These are phyloP conservation scores for Aspergillus taichungensis DNA, from an alignment of 495 filamentous ascomycete genomes.

Conservation along the genomic window DNA sequence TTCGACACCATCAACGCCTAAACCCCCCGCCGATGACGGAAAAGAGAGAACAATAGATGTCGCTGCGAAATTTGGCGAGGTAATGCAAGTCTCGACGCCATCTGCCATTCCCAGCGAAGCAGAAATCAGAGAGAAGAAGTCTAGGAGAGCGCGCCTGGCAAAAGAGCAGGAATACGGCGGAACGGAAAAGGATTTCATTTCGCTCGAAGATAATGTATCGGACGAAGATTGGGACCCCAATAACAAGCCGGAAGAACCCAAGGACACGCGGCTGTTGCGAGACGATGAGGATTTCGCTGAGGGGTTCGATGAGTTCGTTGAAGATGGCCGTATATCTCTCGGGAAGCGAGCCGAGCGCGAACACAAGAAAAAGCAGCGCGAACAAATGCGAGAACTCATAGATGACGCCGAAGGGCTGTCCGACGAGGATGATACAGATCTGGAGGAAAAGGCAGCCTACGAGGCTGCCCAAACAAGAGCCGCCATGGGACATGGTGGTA, in stretches of 20 bases:
- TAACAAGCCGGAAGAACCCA: constrained; percentile 34
- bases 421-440: constrained; percentile 67
- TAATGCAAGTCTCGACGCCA: constrained; percentile 26
- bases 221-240: constrained; percentile 38
- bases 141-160: constrained; percentile 69
- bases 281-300: constrained; percentile 95
- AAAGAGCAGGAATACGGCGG: constrained; percentile 60
- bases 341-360: constrained; percentile 75
- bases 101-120: constrained; percentile 66
- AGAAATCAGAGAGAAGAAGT: constrained; percentile 92
- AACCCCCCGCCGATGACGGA: constrained; percentile 42
- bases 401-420: constrained; percentile 61
- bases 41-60: constrained; percentile 58
- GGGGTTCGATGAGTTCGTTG: constrained; percentile 86
- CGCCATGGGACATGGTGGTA: constrained; percentile 60
- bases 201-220: constrained; percentile 52
- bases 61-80: constrained; percentile 53
- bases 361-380: constrained; percentile 53
- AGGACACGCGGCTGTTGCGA: constrained; percentile 63
- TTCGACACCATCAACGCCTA: constrained; percentile 72
- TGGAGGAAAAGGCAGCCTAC: constrained; percentile 74
- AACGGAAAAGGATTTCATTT: constrained; percentile 70
- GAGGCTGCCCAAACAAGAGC: constrained; percentile 80
- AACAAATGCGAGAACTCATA: constrained; percentile 79
- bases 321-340: constrained; percentile 72